These are phyloP conservation scores for Moesziomyces globuligerus DNA, from an alignment of 1,284 basidiomycete genomes.

Conservation along the genomic window DNA sequence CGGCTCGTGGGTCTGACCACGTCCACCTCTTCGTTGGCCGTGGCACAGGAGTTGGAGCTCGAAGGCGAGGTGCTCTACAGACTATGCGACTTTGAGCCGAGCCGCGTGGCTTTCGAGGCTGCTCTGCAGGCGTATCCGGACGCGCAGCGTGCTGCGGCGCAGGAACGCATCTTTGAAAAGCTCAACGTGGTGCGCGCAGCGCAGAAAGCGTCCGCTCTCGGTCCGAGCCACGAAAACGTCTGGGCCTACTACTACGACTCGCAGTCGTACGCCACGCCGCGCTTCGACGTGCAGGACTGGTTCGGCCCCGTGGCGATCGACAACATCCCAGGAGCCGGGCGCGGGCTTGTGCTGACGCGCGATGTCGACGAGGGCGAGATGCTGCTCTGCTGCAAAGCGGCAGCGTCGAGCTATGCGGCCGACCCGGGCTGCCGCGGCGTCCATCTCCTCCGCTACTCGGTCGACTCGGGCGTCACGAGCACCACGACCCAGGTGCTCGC, in stretches of 20 bases:
- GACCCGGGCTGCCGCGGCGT: conserved; percentile 51
- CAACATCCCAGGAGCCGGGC: conserved; percentile 60
- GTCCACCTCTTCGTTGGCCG: conserved; percentile 2
- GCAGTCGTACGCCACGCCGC: conserved; percentile 45
- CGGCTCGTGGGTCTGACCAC: conserved; percentile 18
- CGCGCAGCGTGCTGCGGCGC: conserved; percentile 13
- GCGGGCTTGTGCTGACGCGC: conserved; percentile 58
- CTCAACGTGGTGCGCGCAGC: conserved; percentile 35
- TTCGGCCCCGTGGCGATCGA: conserved; percentile 55
- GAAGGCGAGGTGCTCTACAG: conserved; percentile 39
- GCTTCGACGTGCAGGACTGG: conserved; percentile 53
- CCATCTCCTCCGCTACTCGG: conserved; percentile 53
- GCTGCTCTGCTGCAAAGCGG: conserved; percentile 58
- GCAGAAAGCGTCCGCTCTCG: conserved; percentile 27
- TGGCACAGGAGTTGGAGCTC: conserved; percentile 37
- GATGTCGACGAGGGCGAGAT: conserved; percentile 60
- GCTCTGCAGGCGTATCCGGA: conserved; percentile 24
- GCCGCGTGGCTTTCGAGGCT: conserved; percentile 29
- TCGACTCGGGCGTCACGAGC: conserved; percentile 58
- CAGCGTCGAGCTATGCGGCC: conserved; percentile 54
- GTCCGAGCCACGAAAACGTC: conserved; percentile 47
- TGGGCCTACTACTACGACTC: conserved; percentile 55
- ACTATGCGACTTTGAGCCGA: conserved; percentile 28
- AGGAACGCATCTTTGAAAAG: conserved; percentile 33
- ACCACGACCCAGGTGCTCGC: conserved; percentile 66